Evolutionary conservation across 2,329 filamentous ascomycete genomes (phyloP), one percentile per base, ranked within the genome.

Genomic region (Sporothrix brasiliensis): DNA sequence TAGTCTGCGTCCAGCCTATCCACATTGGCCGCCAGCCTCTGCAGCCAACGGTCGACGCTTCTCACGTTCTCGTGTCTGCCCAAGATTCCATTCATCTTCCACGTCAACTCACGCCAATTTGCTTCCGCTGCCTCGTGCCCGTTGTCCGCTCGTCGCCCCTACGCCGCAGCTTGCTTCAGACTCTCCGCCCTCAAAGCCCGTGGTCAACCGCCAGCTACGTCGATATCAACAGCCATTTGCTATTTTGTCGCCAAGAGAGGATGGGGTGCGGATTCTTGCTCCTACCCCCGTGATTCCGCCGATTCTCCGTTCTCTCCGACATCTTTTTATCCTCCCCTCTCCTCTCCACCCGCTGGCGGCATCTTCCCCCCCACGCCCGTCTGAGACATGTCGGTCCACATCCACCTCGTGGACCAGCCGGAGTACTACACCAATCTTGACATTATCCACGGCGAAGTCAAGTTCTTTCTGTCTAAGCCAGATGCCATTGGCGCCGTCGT

Each of bases 341-440:
- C 11, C 41, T 34, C 34, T 44, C 24, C 39, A 13, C 54, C 34
- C 6, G 7, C 34, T 49, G 44, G 34, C 34, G 34, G 34, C 6
- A 9, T 34, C 34, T 34, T 34, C n/a, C 58, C 6, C 47, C n/a
- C 1, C 61, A 14, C 24, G 11, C 16, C 68, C 21, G n/a, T 44
- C 41, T 21, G 34, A 77, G 79, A 75, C 75, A 91, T 91, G 89
- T 88, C 89, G 65, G 87, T 92, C 76, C 84, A 87, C 72, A 88
- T 93, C 76, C 81, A 84, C 61, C 86, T 93, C 75, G 87, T 92
- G 75, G 84, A 88, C 75, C 85, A 86, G 67, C 88, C 89, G 74
- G 85, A 88, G 74, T 91, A 91, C 82, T 92, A 91, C 79, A 94
- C 92, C 67, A 94, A 94, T 77, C 88, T 94, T 75, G 92, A 94